These are phyloP conservation scores for Colletotrichum tropicale DNA, from an alignment of 2,329 filamentous ascomycete genomes.

Conservation along the genomic window DNA sequence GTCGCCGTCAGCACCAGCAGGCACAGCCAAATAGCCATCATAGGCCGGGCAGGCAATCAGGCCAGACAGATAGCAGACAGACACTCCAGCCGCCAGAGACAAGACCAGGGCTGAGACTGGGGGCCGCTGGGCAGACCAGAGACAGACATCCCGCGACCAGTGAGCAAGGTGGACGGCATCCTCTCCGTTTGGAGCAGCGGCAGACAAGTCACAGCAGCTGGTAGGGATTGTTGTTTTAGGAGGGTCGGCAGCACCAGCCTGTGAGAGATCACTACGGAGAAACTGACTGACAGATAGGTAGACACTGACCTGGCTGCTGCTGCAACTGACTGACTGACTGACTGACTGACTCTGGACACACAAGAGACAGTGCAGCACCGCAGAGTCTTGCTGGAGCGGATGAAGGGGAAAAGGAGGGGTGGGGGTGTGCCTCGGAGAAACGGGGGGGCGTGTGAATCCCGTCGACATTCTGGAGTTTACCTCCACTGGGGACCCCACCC, in stretches of 20 bases:
- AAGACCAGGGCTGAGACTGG: not conserved
- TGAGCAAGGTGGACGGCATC: not conserved
- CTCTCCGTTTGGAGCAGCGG: constrained; percentile 10
- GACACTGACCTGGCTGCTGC: not conserved
- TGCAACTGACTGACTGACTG: not conserved
- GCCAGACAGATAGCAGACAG: not conserved
- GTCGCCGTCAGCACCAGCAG: not conserved
- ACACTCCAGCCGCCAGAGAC: not conserved
- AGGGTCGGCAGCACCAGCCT: not conserved
- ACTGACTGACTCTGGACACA: not conserved
- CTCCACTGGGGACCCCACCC: constrained; percentile 1
- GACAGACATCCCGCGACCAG: not conserved
- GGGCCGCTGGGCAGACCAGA: not conserved
- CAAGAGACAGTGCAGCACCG: not conserved
- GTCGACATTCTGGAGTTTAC: not conserved
- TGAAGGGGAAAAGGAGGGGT: not conserved
- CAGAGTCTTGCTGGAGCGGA: constrained; percentile 1
- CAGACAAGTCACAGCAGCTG: not conserved
- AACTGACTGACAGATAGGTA: not conserved
- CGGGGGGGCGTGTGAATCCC: not conserved
- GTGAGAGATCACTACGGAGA: not conserved
- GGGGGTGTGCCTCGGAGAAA: not conserved
- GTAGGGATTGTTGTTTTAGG: constrained; percentile 12
- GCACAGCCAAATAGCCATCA: not conserved
- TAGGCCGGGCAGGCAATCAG: not conserved